phyloP scores from a whole-genome alignment of 805 yeast species.

The Yarrowia sp. region DNA sequence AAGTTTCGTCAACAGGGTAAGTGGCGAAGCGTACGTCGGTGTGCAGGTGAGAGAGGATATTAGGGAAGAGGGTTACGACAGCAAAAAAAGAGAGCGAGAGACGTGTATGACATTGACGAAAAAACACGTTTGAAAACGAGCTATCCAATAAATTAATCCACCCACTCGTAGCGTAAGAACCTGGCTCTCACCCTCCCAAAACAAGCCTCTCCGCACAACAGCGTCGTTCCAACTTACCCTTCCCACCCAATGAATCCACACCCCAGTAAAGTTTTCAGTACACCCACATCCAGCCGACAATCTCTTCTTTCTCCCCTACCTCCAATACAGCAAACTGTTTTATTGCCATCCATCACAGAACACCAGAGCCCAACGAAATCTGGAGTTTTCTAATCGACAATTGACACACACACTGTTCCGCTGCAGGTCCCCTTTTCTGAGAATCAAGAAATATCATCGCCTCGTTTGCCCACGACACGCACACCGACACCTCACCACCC shows the following conservation, averaged over 20 bases:
- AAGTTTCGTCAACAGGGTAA: slow-evolving; percentile 16
- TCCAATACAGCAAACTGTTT: slow-evolving; percentile 22
- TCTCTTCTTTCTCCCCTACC: slow-evolving; percentile 27
- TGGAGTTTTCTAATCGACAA: slow-evolving; percentile 26
- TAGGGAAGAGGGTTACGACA: not conserved
- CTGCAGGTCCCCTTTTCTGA: not conserved
- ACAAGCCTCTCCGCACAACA: not conserved
- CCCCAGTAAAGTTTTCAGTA: slow-evolving; percentile 24
- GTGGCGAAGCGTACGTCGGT: not conserved
- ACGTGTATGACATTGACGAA: not conserved
- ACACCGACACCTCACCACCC: slow-evolving; percentile 7
- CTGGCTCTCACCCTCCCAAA: no score
- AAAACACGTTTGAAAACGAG: not conserved
- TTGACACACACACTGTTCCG: slow-evolving; percentile 21
- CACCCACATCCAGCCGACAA: slow-evolving; percentile 20
- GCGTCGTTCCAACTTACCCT: slow-evolving; percentile 7
- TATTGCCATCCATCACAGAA: slow-evolving; percentile 26
- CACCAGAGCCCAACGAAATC: slow-evolving; percentile 4
- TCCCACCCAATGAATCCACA: slow-evolving; percentile 26
- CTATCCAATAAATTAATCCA: no score
- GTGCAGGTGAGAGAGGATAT: not conserved
- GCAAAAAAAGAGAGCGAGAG: not conserved
- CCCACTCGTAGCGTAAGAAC: no score
- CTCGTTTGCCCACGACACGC: slow-evolving; percentile 16
- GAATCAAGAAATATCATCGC: no score